Evolutionary conservation across 1,284 basidiomycete species (phyloP), one percentile per base, ranked within the genome.

Genomic region (Cystobasidiaceae sp.): DNA sequence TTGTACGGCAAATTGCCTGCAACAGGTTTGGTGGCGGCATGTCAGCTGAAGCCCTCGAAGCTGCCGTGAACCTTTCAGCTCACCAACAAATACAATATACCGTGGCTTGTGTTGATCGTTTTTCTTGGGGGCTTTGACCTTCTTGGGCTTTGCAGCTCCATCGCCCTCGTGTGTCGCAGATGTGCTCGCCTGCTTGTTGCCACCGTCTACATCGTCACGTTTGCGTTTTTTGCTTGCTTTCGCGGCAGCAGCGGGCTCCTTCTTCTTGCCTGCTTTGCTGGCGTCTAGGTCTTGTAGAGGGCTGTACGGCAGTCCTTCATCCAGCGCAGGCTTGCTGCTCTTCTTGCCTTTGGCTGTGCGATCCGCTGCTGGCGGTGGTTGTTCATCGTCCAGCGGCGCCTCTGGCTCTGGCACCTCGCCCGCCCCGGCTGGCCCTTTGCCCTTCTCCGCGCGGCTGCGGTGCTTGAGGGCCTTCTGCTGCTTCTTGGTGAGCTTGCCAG

Each of bases 21-120:
- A 11, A 34, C 3, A 30, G 32, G 11, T 25, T 34, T 25, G 33
- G 17, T 68, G 37, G 43, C 34, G 6, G 46, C 66, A 50, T 71
- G 25, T 39, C n/a, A 39, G 23, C n/a, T 25, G 41, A 15, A n/a
- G n/a, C n/a, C n/a, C 33, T 17, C 28, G 33, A 15, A 41, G 30
- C 13, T 59, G n/a, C n/a, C n/a, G n/a, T n/a, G n/a, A n/a, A n/a
- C n/a, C n/a, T 25, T 48, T 9, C 39, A 79, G n/a, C 88, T 41
- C 74, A 92, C 92, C 93, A 71, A 94, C 83, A 76, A 97, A 97
- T 45, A 96, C 79, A 75, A 97, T 91, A 73, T 87, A 88, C 61
- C 88, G 65, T 28, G 64, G 60, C 56, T 70, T 73, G 61, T 69
- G 71, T 60, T 49, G 58, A 54, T 57, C 67, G 57, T 70, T 71